Conservation (phyloP, 805 yeast genomes). For the Helenozyma baotianmanensis region DNA sequence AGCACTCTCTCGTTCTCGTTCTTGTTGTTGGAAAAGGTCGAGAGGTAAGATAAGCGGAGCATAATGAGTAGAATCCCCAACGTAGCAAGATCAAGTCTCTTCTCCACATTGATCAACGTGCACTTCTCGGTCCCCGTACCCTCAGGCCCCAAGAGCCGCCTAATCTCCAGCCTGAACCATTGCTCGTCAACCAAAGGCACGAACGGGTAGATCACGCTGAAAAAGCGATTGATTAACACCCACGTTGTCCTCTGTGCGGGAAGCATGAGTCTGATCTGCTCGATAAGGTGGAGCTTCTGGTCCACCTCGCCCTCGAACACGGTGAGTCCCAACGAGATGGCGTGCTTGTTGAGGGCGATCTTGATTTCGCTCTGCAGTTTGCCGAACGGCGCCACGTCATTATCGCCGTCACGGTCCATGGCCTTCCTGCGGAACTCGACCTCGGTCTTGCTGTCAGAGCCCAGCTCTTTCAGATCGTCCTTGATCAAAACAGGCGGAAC, state of each 20-base stretch:
- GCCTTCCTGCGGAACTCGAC: slow-evolving; percentile 21
- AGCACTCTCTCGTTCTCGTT: slow-evolving; percentile 11
- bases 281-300: slow-evolving; percentile 19
- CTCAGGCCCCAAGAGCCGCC: slow-evolving; percentile 37
- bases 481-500: not conserved
- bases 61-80: slow-evolving; percentile 51
- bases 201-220: slow-evolving; percentile 16
- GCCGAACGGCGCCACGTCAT: slow-evolving; percentile 18
- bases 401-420: slow-evolving; percentile 15
- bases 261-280: slow-evolving; percentile 13
- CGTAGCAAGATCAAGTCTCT: slow-evolving; percentile 42
- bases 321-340: slow-evolving; percentile 32
- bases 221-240: slow-evolving; percentile 15
- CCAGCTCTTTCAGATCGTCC: slow-evolving; percentile 2
- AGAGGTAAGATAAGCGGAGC: slow-evolving; percentile 52
- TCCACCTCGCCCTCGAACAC: slow-evolving; percentile 27
- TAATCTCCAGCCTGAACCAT: slow-evolving; percentile 31
- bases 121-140: slow-evolving; percentile 7
- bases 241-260: slow-evolving; percentile 15
- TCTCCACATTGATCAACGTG: slow-evolving; percentile 28
- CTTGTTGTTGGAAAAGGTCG: slow-evolving; percentile 25
- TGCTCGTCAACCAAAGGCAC: slow-evolving; percentile 19
- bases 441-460: too few relatives aligned
- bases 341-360: slow-evolving; percentile 23
- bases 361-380: slow-evolving; percentile 4